Conservation (phyloP, 1,139 yeast genomes). For the Cylindricascospora bacillispora region DNA sequence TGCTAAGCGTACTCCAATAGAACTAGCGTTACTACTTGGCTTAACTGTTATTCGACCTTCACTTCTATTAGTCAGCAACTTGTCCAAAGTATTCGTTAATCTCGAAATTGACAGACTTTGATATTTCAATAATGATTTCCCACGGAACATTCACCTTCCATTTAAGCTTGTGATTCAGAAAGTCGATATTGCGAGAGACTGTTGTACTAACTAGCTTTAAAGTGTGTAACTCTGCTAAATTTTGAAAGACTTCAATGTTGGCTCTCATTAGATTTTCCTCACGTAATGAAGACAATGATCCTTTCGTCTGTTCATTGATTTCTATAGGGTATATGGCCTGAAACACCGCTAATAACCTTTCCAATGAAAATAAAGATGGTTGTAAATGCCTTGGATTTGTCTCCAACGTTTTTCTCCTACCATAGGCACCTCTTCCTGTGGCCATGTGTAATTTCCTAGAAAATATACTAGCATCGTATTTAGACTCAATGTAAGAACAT, state of each 20-base stretch:
- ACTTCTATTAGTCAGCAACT: too few relatives aligned
- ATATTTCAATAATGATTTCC: constrained; percentile 39
- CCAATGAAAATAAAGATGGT: constrained; percentile 54
- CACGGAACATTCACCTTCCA: constrained; percentile 60
- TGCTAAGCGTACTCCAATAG: too few relatives aligned
- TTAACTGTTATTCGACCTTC: too few relatives aligned
- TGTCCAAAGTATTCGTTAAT: constrained; percentile 43
- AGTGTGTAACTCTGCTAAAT: constrained; percentile 49
- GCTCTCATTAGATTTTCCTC: constrained; percentile 27
- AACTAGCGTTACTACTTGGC: too few relatives aligned
- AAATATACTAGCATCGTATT: constrained; percentile 48
- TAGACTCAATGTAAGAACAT: constrained; percentile 56
- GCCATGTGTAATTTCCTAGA: constrained; percentile 40
- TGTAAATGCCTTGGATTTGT: constrained; percentile 47
- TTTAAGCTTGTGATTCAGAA: constrained; percentile 47
- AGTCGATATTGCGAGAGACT: constrained; percentile 36
- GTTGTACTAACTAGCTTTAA: constrained; percentile 37
- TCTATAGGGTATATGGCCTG: constrained; percentile 39
- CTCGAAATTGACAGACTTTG: constrained; percentile 43
- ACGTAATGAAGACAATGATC: constrained; percentile 12
- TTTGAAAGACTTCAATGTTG: constrained; percentile 45
- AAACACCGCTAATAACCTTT: constrained; percentile 54
- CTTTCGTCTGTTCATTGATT: constrained; percentile 5
- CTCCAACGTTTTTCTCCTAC: constrained; percentile 33
- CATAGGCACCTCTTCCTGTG: constrained; percentile 31